Base-by-base conservation (phyloP, 371 early-diverging fungal genomes). In the Rhizopus arrhizus region DNA sequence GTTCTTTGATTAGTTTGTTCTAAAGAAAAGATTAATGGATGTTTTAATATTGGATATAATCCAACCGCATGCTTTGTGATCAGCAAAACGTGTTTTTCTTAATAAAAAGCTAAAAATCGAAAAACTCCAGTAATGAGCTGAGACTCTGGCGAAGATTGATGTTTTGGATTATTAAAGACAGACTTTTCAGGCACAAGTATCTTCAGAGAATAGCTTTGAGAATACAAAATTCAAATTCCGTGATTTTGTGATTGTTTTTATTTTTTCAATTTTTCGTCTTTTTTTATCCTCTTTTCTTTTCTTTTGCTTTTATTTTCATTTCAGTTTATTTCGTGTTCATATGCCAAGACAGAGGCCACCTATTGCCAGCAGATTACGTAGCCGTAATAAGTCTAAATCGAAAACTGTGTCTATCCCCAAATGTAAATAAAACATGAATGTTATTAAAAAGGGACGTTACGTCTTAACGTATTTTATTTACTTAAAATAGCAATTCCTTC, bases 261-360 rank as follows among this genome's bases (percentile, higher is more conserved):
- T 0, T 42, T 42, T 42, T 42, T 9, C 15, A n/a, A n/a, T 48
- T 36, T 36, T 53, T 34, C 6, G 16, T 53, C 40, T 41, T 40
- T 22, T 53, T 53, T 29, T 40, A 22, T 45, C 41, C 41, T 45
- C 15, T 56, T 47, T 56, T 45, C 13, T 56, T 32, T 46, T 45
- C 53, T 38, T 32, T 53, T 53, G 16, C 5, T 40, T 38, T 29
- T 36, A 40, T 36, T 43, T 43, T 43, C 43, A 43, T 40, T 10
- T 40, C 15, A 5, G 43, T 11, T 13, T 11, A 43, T 22, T 22
- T 22, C n/a, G 5, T 43, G 15, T 43, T 43, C 34, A 48, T 22
- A 64, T 64, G 64, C 47, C 59, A n/a, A 64, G 53, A 49, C 48
- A 29, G 35, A 53, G 59, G 58, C 54, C 58, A 22, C 54, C 64